These are phyloP conservation scores for Xylariaceae sp. DNA, from an alignment of 2,329 filamentous ascomycete species.

Conservation along the genomic window DNA sequence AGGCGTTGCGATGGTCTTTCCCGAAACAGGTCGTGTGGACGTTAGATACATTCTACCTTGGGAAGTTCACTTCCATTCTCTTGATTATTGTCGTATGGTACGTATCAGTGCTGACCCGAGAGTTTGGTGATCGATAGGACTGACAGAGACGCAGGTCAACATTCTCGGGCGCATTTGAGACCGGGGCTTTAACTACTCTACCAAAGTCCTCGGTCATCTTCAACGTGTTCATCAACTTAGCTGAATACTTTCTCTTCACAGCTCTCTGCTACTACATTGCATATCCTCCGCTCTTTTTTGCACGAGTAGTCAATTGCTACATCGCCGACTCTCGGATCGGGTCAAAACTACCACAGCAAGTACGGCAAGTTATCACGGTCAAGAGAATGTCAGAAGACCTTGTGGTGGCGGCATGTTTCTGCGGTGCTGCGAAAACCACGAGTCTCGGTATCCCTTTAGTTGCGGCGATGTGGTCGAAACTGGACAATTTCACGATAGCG, in stretches of 20 bases:
- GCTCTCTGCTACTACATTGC: constrained; percentile 54
- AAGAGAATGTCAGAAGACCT: constrained; percentile 56
- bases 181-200: constrained; percentile 55
- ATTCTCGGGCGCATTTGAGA: constrained; percentile 63
- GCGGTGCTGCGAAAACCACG: constrained; percentile 68
- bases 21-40: constrained; percentile 49
- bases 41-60: constrained; percentile 50
- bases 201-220: constrained; percentile 61
- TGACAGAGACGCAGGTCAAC: constrained; percentile 57
- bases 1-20: constrained; percentile 50
- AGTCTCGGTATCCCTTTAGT: constrained; percentile 65
- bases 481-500: constrained; percentile 50
- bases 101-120: constrained; percentile 13
- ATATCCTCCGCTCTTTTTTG: constrained; percentile 37
- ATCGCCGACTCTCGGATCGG: constrained; percentile 32
- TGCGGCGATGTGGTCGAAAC: constrained; percentile 61
- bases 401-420: constrained; percentile 68
- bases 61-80: constrained; percentile 45
- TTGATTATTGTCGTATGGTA: constrained; percentile 49
- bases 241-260: constrained; percentile 59
- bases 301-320: constrained; percentile 30
- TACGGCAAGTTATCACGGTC: constrained; percentile 39
- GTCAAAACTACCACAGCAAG: constrained; percentile 24
- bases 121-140: constrained; percentile 7
- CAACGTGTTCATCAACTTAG: constrained; percentile 64